These are phyloP conservation scores for Rutstroemia sp. DNA, from an alignment of 2,329 filamentous ascomycete species.

Conservation along the genomic window DNA sequence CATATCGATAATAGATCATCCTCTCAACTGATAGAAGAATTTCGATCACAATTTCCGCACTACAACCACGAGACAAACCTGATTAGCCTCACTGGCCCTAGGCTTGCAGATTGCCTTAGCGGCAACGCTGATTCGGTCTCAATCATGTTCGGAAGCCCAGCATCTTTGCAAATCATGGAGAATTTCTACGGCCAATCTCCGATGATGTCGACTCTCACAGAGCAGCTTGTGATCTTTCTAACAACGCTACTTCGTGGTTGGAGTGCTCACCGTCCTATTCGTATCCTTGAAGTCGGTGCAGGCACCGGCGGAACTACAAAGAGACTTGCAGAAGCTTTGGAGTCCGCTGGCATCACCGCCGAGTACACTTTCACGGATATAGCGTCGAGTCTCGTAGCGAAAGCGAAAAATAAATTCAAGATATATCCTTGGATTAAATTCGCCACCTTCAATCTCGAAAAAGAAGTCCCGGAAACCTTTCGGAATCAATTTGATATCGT, in stretches of 20 bases:
- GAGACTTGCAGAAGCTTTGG: not conserved
- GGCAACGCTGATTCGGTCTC: constrained; percentile 19
- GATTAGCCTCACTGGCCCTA: constrained; percentile 12
- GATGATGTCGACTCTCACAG: not conserved
- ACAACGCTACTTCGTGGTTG: not conserved
- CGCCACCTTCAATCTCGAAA: constrained; percentile 18
- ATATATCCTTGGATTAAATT: constrained; percentile 21
- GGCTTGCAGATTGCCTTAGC: constrained; percentile 16
- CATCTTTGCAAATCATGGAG: constrained; percentile 14
- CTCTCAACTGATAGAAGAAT: too few relatives aligned
- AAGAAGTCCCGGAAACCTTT: constrained; percentile 8
- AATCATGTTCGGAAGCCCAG: constrained; percentile 19
- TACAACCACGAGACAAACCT: constrained; percentile 23
- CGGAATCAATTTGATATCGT: constrained; percentile 15
- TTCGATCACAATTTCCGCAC: constrained; percentile 24
- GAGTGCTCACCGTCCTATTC: not conserved
- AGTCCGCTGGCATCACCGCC: not conserved
- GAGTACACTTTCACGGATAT: constrained; percentile 20
- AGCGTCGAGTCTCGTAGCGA: constrained; percentile 26
- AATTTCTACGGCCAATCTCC: constrained; percentile 15
- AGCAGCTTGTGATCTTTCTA: not conserved
- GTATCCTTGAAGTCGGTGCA: constrained; percentile 38
- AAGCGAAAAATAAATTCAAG: constrained; percentile 18
- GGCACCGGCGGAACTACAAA: constrained; percentile 18
- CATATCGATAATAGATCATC: too few relatives aligned